Evolutionary conservation across 1,139 yeast genomes (phyloP), one percentile per base, ranked within the genome.

Genomic region (Taphrina deformans): DNA sequence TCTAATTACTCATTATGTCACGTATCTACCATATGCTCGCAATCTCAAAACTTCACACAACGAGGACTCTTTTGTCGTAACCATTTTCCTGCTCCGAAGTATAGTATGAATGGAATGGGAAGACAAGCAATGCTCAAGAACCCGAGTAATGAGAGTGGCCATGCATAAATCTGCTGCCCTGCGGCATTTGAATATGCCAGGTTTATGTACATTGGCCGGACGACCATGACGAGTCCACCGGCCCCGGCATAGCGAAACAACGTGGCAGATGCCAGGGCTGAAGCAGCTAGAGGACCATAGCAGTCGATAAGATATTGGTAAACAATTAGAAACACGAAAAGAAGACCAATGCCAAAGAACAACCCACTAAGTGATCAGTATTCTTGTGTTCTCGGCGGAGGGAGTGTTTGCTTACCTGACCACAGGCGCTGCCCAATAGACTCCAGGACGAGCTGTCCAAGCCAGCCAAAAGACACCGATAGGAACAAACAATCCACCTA

Each of bases 391-490:
- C n/a, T n/a, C n/a, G n/a, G n/a, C n/a, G n/a, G n/a, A n/a, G n/a
- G n/a, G n/a, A n/a, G n/a, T n/a, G n/a, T 1, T 23, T 2, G 50
- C 26, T 48, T 4, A 48, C 53, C 53, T 48, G 35, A 48, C 53
- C 16, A 48, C 53, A 10, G 53, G 53, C 12, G 53, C 53, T 2
- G 53, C 35, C 53, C 53, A 48, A 26, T 48, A 48, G 1, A 48
- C 53, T 18, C 53, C 53, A 1, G 53, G 53, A 18, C 53, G 89
- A 82, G 2, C 48, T 23, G 92, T 81, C 96, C 96, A 88, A 14
- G 87, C 96, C 67, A 88, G 79, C 95, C 95, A 88, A 75, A 89
- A 88, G 67, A 88, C 79, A 0, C 89, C 81, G 53, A 85, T 78
- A 18, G 92, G 92, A 68, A 88, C 77, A 18, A 83, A 81, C 35